These are phyloP conservation scores for Sphagnum fallax DNA, from an alignment of 228 moss, liverwort and hornwort genomes.

Conservation along the genomic window DNA sequence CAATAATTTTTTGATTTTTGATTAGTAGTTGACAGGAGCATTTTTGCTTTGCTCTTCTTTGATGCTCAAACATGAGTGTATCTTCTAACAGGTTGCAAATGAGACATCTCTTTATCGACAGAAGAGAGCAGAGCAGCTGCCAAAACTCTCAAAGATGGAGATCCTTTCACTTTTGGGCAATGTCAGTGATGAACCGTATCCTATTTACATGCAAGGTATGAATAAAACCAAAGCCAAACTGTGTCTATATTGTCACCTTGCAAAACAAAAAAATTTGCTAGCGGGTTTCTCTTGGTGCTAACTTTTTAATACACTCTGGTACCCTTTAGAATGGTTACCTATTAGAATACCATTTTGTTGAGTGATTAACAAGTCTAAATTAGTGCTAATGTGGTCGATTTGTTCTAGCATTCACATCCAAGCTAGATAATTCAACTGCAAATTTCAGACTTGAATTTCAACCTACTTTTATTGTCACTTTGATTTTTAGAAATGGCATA, in stretches of 20 bases:
- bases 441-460: no score
- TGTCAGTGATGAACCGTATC: slow-evolving; percentile 36
- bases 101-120: slow-evolving; percentile 65
- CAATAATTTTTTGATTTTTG: background rate
- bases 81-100: slow-evolving; percentile 32
- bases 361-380: background rate
- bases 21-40: background rate
- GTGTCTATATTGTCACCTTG: no score
- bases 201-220: slow-evolving; percentile 76
- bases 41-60: background rate
- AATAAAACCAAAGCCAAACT: background rate
- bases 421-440: no score
- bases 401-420: background rate
- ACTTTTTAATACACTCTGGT: background rate
- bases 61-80: background rate
- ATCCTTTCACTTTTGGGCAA: slow-evolving; percentile 64
- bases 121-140: slow-evolving; percentile 43
- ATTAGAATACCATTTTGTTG: background rate
- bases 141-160: slow-evolving; percentile 29
- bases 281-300: background rate
- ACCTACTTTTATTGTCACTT: no score
- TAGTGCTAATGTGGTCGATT: background rate
- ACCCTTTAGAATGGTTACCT: background rate
- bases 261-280: background rate
- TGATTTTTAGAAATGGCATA: no score